phyloP scores from a whole-genome alignment of 2,329 filamentous ascomycete genomes.

The Cladosporium halotolerans region DNA sequence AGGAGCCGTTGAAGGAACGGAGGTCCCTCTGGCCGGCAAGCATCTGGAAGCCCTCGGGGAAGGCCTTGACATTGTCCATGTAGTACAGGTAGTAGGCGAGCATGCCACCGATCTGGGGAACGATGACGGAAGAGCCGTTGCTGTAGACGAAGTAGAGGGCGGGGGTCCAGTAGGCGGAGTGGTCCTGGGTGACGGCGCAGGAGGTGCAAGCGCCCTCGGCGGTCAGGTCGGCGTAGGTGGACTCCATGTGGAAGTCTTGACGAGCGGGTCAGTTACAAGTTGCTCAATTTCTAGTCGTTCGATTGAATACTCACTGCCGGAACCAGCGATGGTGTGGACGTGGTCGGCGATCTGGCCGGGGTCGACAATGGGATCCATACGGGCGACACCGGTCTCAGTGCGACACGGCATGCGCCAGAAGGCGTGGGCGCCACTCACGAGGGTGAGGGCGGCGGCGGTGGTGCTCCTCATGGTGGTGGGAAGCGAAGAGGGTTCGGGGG shows the following conservation, averaged over 20 bases:
- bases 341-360: slow-evolving; percentile 57
- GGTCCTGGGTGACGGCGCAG: slow-evolving; percentile 72
- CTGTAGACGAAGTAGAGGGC: slow-evolving; percentile 68
- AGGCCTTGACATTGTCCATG: slow-evolving; percentile 59
- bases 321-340: slow-evolving; percentile 69
- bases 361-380: slow-evolving; percentile 71
- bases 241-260: slow-evolving; percentile 58
- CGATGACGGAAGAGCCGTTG: slow-evolving; percentile 61
- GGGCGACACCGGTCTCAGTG: slow-evolving; percentile 60
- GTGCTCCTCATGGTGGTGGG: slow-evolving; percentile 9
- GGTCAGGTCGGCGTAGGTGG: slow-evolving; percentile 53
- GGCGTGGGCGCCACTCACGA: slow-evolving; percentile 40
- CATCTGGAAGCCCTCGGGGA: slow-evolving; percentile 75
- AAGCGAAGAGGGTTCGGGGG: neutral
- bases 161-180: slow-evolving; percentile 81
- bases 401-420: slow-evolving; percentile 91
- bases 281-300: neutral
- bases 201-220: slow-evolving; percentile 66
- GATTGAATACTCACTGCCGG: slow-evolving; percentile 55
- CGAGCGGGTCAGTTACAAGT: slow-evolving; percentile 12
- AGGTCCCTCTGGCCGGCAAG: slow-evolving; percentile 65
- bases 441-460: slow-evolving; percentile 18
- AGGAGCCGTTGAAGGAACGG: slow-evolving; percentile 63
- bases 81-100: slow-evolving; percentile 86
- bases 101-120: slow-evolving; percentile 73